Percentiles rank a stretch among this genome's conserved stretches.
These are phyloP conservation scores for Tylopilus subfusipes DNA, from an alignment of 768 basidiomycete genomes.

Conservation along the genomic window DNA sequence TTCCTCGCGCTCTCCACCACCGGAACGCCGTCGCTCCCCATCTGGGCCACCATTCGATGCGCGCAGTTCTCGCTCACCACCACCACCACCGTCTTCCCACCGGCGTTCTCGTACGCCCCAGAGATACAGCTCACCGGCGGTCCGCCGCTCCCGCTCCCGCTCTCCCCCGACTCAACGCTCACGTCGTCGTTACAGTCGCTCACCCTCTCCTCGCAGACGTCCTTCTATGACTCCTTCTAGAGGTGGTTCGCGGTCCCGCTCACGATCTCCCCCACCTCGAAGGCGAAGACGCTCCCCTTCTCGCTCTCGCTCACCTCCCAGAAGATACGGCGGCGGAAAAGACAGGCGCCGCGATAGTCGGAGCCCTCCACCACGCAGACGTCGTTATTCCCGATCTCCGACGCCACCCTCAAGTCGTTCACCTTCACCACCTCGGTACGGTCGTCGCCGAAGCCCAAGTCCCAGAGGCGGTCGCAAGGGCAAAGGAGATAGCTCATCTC, in stretches of 20 bases:
- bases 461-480: constrained; percentile 30
- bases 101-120: constrained; percentile 38
- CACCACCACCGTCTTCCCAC: constrained; percentile 30
- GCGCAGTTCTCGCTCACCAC: constrained; percentile 38
- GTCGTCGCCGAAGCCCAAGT: constrained; percentile 45
- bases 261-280: constrained; percentile 40
- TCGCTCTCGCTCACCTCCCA: constrained; percentile 30
- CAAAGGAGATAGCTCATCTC: constrained; percentile 31
- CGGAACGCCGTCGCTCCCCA: constrained; percentile 47
- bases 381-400: constrained; percentile 45
- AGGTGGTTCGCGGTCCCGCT: constrained; percentile 39
- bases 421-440: constrained; percentile 34
- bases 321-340: constrained; percentile 16
- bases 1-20: constrained; percentile 43
- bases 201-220: constrained; percentile 26
- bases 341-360: constrained; percentile 30
- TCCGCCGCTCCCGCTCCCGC: constrained; percentile 38
- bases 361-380: constrained; percentile 35
- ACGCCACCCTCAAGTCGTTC: constrained; percentile 48
- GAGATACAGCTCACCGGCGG: constrained; percentile 34
- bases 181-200: constrained; percentile 28
- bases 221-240: constrained; percentile 34
- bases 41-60: constrained; percentile 34
- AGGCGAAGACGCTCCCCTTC: constrained; percentile 36
- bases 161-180: constrained; percentile 22